Base-by-base conservation (phyloP, 2,329 filamentous ascomycete species). In the Cytospora paraplurivora region DNA sequence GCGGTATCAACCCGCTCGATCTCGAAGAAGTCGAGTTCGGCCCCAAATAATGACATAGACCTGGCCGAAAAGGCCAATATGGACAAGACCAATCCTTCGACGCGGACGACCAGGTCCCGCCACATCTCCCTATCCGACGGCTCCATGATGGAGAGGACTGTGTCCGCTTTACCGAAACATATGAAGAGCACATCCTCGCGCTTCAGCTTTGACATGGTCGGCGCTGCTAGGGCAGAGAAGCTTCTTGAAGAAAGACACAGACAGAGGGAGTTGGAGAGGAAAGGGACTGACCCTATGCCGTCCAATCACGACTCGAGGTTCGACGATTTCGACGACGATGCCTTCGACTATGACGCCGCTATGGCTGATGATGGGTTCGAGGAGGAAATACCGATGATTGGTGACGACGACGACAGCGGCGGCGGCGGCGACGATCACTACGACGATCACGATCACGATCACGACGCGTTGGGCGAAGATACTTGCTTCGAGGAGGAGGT, bases 191-290 rank as follows among this genome's bases (percentile, higher is more conserved):
- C 88, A 12, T 91, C 90, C 0, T 92, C 89, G 0, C 81, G 91
- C 15, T 93, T 94, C 72, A 93, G 90, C 70, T 94, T 94, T 70
- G 90, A 93, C 70, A 91, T 93, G 81, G 84, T 88, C 17, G 88
- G 88, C 6, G 85, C 85, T 7, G 89, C 89, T 15, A 83, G 85
- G 64, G 82, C 88, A 69, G 86, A 89, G 73, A 89, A 87, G 73
- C 73, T 89, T 44, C 77, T 93, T 49, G 91, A 92, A 73, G 91
- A 92, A 69, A 84, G 87, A 55, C 89, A 92, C 72, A 81, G 88
- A 17, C 84, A 89, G 68, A 85, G 86, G 60, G 85, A 88, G 66
- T 78, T 87, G 35, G 87, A 88, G 64, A 88, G 84, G 70, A 80
- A 85, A 65, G 78, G 77, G 5, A 74, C 72, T 3, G 73, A 75